Conservation (phyloP, 2,329 filamentous ascomycete genomes). For the Camillea tinctor region DNA sequence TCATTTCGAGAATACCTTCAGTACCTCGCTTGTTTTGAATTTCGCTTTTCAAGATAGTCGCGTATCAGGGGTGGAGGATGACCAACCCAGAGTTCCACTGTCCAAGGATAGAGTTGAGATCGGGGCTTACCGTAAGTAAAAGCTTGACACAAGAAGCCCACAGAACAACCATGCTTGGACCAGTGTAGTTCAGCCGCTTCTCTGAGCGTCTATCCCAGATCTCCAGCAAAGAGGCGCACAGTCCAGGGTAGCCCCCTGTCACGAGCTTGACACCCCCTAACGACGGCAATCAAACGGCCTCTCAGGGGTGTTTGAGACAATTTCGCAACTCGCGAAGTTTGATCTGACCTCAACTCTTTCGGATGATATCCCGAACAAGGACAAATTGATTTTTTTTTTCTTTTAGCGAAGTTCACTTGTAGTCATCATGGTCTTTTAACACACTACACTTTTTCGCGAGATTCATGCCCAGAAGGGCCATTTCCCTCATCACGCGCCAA, state of each 20-base stretch:
- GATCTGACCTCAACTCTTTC: conserved; percentile 20
- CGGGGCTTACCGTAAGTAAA: not conserved
- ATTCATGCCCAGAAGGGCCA: not conserved
- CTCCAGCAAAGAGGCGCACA: not conserved
- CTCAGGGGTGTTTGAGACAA: conserved; percentile 24
- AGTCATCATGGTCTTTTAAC: not conserved
- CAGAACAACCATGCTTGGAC: not conserved
- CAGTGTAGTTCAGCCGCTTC: not conserved
- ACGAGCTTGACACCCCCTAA: conserved; percentile 9
- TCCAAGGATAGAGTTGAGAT: not conserved
- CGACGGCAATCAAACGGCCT: conserved; percentile 20
- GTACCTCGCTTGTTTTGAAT: not conserved
- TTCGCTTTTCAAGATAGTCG: not conserved
- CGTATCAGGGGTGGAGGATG: not conserved
- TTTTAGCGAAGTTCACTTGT: not conserved
- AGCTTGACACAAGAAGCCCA: not conserved
- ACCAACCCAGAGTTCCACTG: not conserved
- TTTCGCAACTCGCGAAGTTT: conserved; percentile 26
- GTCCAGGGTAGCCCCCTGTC: conserved; percentile 10
- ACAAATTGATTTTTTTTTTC: not conserved
- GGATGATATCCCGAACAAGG: not conserved
- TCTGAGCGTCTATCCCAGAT: not conserved
- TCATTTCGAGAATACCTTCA: not conserved
- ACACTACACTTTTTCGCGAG: not conserved
- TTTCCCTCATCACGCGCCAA: not conserved